Base-by-base conservation (phyloP, 305 asterid species). In the Fraxinus paxiana region DNA sequence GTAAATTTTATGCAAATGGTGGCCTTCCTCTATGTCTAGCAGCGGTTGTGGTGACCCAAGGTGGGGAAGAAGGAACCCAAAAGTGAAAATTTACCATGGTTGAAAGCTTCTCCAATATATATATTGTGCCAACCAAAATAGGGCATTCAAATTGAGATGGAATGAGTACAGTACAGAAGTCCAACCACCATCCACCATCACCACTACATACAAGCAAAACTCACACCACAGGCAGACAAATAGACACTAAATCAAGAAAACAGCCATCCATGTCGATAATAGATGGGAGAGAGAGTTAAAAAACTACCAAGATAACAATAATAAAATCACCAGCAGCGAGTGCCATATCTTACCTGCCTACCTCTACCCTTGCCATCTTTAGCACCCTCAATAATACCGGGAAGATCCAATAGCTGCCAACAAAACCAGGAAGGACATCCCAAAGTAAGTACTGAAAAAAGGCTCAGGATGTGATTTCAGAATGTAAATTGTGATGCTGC, bases 281-380 rank as follows among this genome's bases (percentile, higher is more conserved):
- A 26, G 74, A 22, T 3, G 13, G 26, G 48, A n/a, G 73, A 54
- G 6, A 65, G 37, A 9, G 54, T 9, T 28, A 17, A 31, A 38
- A 4, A 20, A 48, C 80, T 5, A 75, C 76, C 22, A 80, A 54
- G 28, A 13, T 31, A 76, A 2, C 61, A 76, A 75, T n/a, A 83
- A 75, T 69, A 69, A 33, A 48, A 30, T 15, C 48, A 43, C 30
- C 65, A 46, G 43, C 31, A 81, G 80, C 33, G 8, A 51, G 73
- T 28, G 37, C 54, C 33, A 83, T 77, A 43, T 5, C 79, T 82
- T 92, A 96, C 99, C 98, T 96, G 99, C 81, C 99, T 92, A 87
- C 99, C 99, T 91, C 99, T 92, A 79, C 99, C 99, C 86, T 96
- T 96, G 82, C 99, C 99, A 85, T 96, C 99, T 87, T 96, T 96